Evolutionary conservation across 202 grass and related monocot genomes (phyloP).

Genomic region (Panicum hallii): DNA sequence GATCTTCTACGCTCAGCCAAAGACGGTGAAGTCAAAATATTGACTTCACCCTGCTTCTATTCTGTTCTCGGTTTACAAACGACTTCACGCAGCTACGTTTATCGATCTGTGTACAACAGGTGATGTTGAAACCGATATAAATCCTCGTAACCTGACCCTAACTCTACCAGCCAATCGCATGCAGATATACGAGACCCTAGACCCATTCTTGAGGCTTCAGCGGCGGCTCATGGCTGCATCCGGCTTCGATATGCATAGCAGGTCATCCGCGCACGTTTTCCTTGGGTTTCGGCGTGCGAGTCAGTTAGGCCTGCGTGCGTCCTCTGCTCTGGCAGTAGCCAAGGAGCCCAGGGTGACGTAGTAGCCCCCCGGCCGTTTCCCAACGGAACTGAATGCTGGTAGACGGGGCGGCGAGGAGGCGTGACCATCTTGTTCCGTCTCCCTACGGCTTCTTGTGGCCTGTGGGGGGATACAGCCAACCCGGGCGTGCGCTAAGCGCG

Average conservation of each 20-base stretch:
- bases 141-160: no score
- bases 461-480: not conserved
- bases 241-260: not conserved
- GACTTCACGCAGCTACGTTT: no score
- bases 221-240: not conserved
- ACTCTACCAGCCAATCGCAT: not conserved
- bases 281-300: not conserved
- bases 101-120: no score
- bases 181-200: not conserved
- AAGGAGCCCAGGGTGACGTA: not conserved
- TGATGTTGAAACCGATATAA: no score
- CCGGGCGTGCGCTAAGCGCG: not conserved
- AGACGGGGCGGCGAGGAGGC: not conserved
- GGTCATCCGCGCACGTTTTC: not conserved
- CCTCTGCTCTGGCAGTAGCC: not conserved
- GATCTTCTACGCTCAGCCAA: slow-evolving; percentile 23
- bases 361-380: not conserved
- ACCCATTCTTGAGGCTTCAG: not conserved
- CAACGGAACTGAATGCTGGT: slow-evolving; percentile 4
- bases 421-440: not conserved
- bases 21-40: no score
- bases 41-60: no score
- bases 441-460: not conserved
- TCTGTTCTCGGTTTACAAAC: no score
- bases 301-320: not conserved